phyloP scores from a whole-genome alignment of 1,284 basidiomycete species.

The Trichosporon asahii region DNA sequence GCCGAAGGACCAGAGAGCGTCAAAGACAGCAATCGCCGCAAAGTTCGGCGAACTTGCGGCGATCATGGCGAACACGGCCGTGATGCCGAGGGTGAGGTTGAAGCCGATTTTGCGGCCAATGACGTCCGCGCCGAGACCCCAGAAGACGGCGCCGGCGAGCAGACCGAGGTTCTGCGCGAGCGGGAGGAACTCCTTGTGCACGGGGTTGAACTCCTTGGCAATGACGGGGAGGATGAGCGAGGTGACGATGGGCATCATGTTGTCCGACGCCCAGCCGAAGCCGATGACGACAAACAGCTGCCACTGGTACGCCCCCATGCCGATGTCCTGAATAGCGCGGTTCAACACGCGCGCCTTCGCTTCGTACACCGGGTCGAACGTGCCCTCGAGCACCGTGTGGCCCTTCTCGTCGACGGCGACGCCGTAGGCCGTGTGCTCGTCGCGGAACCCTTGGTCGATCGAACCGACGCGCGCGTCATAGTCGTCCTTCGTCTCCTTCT shows the following conservation, averaged over 20 bases:
- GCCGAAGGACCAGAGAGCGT: constrained; percentile 60
- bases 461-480: not conserved
- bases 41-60: constrained; percentile 56
- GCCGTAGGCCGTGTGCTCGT: not conserved
- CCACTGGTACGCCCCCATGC: constrained; percentile 64
- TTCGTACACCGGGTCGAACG: constrained; percentile 40
- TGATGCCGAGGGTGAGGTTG: constrained; percentile 61
- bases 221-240: constrained; percentile 52
- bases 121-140: constrained; percentile 55
- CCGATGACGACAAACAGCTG: constrained; percentile 56
- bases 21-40: constrained; percentile 59
- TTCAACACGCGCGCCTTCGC: constrained; percentile 45
- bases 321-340: constrained; percentile 53
- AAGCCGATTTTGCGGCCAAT: constrained; percentile 59
- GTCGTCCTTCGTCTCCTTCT: constrained; percentile 1
- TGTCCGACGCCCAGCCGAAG: constrained; percentile 45
- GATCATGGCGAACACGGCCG: constrained; percentile 61
- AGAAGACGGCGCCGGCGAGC: constrained; percentile 49
- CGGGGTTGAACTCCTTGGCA: constrained; percentile 51
- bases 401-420: constrained; percentile 12
- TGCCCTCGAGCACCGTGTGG: constrained; percentile 17
- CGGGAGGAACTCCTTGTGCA: constrained; percentile 28
- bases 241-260: constrained; percentile 49
- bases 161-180: constrained; percentile 41
- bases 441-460: not conserved